Evolutionary conservation across 2,329 filamentous ascomycete species (phyloP), one percentile per base, ranked within the genome.

Genomic region (Cordyceps cicadae): DNA sequence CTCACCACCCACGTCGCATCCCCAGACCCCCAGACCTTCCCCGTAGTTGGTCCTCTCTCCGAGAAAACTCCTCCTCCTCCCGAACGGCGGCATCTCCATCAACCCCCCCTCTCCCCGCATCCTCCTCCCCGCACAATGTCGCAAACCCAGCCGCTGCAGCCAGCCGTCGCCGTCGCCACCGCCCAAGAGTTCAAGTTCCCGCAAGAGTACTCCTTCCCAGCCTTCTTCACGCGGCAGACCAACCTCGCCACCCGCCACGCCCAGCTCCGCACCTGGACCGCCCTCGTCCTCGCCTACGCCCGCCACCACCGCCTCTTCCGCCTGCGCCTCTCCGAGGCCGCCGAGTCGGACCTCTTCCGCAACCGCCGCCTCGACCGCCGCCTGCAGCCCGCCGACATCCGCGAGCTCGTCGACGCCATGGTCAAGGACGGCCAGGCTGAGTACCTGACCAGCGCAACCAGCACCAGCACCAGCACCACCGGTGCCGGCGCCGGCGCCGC

Each of bases 231-330:
- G 60, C 85, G 85, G 59, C 90, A 94, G 74, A 83, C 87, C 41
- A 90, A 90, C 76, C 79, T 85, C 63, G 82, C 83, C 34, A 93
- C 89, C 11, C 87, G 82, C 70, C 84, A 87, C 74, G 85, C 87
- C 51, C 90, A 94, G 70, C 86, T 92, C 63, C 79, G 83, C 62
- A 92, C 92, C 75, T 99, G 94, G 94, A 86, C 88, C n/a, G 74
- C 84, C 37, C 84, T 97, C 17, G 85, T 97, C 70, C 90, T 92
- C 63, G 75, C 87, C 70, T 97, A 96, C 86, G 90, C 89, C 75
- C 84, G 85, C 0, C 82, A 90, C 75, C 81, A 93, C 77, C 86
- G 84, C 67, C 77, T 92, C 70, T 96, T 87, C 79, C 84, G 85
- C 60, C 84, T 97, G 60, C 82, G 87, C 4, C 78, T 96, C 58